A percentile compares a stretch with the other conserved stretches of the same genome.
phyloP scores from a whole-genome alignment of 129 eudicot species.

The Glebionis coronaria region DNA sequence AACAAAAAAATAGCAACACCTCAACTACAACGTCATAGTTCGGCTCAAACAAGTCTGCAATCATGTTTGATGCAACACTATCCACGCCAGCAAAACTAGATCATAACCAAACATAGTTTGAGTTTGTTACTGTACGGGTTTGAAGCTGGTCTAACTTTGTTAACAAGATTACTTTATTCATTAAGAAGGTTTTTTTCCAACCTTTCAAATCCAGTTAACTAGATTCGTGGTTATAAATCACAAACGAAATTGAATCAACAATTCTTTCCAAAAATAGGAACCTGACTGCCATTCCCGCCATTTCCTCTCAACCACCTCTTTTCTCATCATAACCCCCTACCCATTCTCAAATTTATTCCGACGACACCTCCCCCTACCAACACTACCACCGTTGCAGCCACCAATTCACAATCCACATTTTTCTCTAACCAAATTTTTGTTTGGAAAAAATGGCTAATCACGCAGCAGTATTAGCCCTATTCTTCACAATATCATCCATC shows the following conservation, averaged over 20 bases:
- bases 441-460: slow-evolving; percentile 8
- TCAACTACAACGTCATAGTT: too few relatives aligned
- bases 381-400: slow-evolving; percentile 1
- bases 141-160: too few relatives aligned
- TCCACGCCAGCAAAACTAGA: too few relatives aligned
- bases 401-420: not conserved
- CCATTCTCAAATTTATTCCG: not conserved
- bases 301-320: slow-evolving; percentile 29
- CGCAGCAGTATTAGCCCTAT: slow-evolving; percentile 28
- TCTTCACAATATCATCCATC: slow-evolving; percentile 22
- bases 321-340: slow-evolving; percentile 18
- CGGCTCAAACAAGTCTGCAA: too few relatives aligned
- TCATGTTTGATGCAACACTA: too few relatives aligned
- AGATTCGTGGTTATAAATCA: slow-evolving; percentile 11
- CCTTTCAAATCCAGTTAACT: not conserved
- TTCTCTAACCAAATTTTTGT: not conserved
- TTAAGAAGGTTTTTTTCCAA: too few relatives aligned
- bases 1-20: too few relatives aligned
- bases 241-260: not conserved
- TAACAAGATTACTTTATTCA: too few relatives aligned
- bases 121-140: too few relatives aligned
- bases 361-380: not conserved
- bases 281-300: slow-evolving; percentile 25
- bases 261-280: slow-evolving; percentile 25
- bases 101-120: too few relatives aligned